Conservation (phyloP, 208 protist species). For the Trypanosoma grayi region DNA sequence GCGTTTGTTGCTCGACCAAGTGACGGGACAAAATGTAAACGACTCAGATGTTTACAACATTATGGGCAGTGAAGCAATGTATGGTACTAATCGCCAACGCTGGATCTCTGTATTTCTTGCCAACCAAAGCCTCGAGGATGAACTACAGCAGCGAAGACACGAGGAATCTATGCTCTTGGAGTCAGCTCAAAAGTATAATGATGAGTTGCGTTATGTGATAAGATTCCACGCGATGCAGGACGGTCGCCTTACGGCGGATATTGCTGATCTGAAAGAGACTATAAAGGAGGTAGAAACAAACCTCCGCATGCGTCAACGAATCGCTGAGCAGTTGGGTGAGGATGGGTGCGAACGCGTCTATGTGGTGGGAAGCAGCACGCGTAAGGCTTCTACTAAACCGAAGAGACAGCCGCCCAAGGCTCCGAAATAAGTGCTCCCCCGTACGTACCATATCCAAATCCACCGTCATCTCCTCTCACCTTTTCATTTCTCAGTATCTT, state of each 20-base stretch:
- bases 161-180: constrained; percentile 8
- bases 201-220: constrained; percentile 31
- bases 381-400: neutral
- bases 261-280: constrained; percentile 54
- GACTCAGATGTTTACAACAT: neutral
- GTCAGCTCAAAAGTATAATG: neutral
- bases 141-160: constrained; percentile 4
- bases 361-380: constrained; percentile 23
- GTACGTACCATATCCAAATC: too few relatives aligned
- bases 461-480: too few relatives aligned
- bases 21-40: neutral
- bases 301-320: constrained; percentile 31
- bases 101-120: constrained; percentile 21
- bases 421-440: too few relatives aligned
- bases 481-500: too few relatives aligned
- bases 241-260: constrained; percentile 34
- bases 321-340: constrained; percentile 35
- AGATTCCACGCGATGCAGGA: constrained; percentile 39
- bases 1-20: neutral
- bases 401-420: neutral
- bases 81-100: constrained; percentile 14
- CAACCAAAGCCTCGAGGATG: constrained; percentile 16
- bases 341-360: constrained; percentile 27
- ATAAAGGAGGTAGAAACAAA: constrained; percentile 69
- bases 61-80: neutral